A percentile compares a stretch with the other conserved stretches of the same genome.
Conservation (phyloP, 1,284 basidiomycete species). For the Prillingera fragicola region DNA sequence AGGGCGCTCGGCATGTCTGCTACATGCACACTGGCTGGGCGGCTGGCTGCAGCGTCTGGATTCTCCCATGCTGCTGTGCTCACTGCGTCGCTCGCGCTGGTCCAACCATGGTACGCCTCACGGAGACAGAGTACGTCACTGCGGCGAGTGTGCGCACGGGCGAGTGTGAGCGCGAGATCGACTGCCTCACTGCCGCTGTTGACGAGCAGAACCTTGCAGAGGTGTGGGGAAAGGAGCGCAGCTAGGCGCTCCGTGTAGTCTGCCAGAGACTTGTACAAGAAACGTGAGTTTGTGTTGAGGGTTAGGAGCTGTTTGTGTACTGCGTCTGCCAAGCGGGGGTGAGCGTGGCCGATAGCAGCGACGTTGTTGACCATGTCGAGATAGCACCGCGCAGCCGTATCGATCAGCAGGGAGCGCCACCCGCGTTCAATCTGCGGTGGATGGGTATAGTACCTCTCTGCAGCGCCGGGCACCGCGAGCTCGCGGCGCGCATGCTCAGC, state of each 20-base stretch:
- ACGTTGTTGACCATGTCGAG: conserved; percentile 18
- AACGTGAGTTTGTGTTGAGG: conserved; percentile 14
- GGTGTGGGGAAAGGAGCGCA: conserved; percentile 4
- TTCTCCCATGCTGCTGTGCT: conserved; percentile 10
- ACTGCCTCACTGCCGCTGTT: conserved; percentile 14
- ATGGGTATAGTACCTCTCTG: conserved; percentile 8
- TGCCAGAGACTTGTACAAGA: conserved; percentile 9
- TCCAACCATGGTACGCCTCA: conserved; percentile 16
- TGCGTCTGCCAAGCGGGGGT: conserved; percentile 7
- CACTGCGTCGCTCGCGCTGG: conserved; percentile 6
- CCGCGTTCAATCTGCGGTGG: conserved; percentile 11
- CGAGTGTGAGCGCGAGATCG: conserved; percentile 12
- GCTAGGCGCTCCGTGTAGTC: conserved; percentile 7
- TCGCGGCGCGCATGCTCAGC: background rate
- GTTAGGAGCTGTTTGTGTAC: conserved; percentile 10
- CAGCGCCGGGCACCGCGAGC: conserved; percentile 3
- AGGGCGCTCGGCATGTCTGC: conserved; percentile 7
- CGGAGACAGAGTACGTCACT: conserved; percentile 6
- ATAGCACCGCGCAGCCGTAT: conserved; percentile 6
- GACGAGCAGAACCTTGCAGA: conserved; percentile 8
- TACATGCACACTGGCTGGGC: conserved; percentile 8
- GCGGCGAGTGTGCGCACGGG: conserved; percentile 2
- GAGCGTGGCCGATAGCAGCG: conserved; percentile 8
- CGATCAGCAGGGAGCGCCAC: conserved; percentile 8
- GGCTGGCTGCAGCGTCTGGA: background rate